A percentile compares a stretch with the other conserved stretches of the same genome.
Conservation (phyloP, 805 yeast genomes). For the Candida cerambycidarum region DNA sequence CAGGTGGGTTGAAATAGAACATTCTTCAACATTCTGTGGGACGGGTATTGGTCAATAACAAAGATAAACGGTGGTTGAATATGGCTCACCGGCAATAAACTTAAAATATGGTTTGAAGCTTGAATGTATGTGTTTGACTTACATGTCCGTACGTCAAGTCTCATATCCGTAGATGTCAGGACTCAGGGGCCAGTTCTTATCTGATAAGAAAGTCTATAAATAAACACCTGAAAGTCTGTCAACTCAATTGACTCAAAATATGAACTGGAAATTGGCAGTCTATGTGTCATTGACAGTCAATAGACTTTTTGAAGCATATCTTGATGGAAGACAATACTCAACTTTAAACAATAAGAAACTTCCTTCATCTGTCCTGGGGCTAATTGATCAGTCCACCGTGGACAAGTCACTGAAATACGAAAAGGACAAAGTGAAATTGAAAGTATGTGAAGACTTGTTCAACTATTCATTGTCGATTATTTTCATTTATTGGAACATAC, state of each 20-base stretch:
- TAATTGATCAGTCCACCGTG: background rate
- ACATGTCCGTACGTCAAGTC: too few species aligned
- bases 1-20: too few species aligned
- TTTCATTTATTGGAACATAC: background rate
- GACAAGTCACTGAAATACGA: conserved; percentile 3
- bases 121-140: too few species aligned
- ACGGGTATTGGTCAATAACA: too few species aligned
- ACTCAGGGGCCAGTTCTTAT: too few species aligned
- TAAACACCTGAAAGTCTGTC: background rate
- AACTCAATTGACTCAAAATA: background rate
- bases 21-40: too few species aligned
- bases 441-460: background rate
- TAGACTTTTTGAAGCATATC: background rate
- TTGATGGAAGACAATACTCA: background rate
- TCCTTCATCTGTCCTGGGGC: background rate
- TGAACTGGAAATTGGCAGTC: background rate
- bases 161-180: too few species aligned
- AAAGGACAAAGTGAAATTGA: background rate
- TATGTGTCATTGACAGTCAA: background rate
- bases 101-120: too few species aligned
- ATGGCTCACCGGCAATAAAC: too few species aligned
- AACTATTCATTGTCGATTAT: background rate
- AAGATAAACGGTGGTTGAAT: too few species aligned
- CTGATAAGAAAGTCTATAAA: too few species aligned
- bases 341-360: background rate